Evolutionary conservation across 305 asterid species (phyloP).

Genomic region (Fraxinus floribunda): DNA sequence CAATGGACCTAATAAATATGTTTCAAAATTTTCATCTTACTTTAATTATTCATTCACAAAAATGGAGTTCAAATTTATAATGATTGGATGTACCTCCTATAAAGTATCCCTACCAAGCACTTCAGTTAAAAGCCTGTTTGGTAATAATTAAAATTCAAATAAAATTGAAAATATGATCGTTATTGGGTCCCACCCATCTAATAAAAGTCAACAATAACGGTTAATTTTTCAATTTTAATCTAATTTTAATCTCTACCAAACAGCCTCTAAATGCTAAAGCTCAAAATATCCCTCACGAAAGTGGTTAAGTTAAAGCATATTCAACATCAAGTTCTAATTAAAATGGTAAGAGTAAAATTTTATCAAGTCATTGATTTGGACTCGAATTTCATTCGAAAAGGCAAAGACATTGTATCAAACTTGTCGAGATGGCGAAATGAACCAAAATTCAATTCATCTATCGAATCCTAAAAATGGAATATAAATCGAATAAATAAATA

Average conservation of each 20-base stretch:
- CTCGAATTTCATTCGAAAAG: neutral
- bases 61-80: neutral
- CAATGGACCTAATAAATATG: neutral
- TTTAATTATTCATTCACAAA: neutral
- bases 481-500: neutral
- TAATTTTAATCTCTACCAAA: too few species aligned
- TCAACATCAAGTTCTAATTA: neutral
- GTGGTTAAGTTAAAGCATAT: neutral
- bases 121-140: neutral
- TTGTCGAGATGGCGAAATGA: neutral
- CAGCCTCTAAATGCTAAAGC: neutral
- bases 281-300: neutral
- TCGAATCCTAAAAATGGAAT: neutral
- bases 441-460: neutral
- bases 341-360: neutral
- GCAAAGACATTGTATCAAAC: neutral
- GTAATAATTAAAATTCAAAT: too few species aligned
- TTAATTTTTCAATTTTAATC: too few species aligned
- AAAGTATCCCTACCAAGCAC: neutral
- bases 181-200: too few species aligned
- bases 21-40: neutral
- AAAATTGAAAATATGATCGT: too few species aligned
- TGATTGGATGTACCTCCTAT: neutral
- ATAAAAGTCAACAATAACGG: too few species aligned
- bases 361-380: neutral